Conservation (phyloP, 208 protist species). For the Histomonas meleagridis region DNA sequence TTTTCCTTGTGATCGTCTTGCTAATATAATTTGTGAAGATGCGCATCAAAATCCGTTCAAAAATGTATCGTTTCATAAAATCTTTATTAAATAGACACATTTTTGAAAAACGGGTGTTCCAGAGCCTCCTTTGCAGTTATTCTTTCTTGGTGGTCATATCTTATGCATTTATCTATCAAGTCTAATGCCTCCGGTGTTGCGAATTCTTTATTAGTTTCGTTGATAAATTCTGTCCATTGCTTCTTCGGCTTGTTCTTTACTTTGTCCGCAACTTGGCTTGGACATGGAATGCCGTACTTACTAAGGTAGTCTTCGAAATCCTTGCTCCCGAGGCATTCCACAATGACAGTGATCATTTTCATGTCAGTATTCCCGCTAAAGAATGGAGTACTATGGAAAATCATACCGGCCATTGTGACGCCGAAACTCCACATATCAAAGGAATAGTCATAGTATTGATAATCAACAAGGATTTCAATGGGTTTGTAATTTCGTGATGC, state of each 20-base stretch:
- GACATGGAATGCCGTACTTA: constrained; percentile 81
- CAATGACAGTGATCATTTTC: constrained; percentile 87
- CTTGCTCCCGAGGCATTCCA: constrained; percentile 73
- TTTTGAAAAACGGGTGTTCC: background rate
- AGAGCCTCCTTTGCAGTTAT: constrained; percentile 11
- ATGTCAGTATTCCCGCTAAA: constrained; percentile 93
- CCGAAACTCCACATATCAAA: constrained; percentile 96
- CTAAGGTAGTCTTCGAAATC: constrained; percentile 46
- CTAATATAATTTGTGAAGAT: no score
- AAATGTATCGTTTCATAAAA: no score
- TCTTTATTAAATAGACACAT: no score
- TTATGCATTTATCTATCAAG: constrained; percentile 86
- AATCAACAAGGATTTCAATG: constrained; percentile 87
- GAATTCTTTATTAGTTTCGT: constrained; percentile 76
- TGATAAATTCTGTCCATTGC: constrained; percentile 69
- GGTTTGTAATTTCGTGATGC: constrained; percentile 95
- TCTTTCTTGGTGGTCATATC: constrained; percentile 44
- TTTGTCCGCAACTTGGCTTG: constrained; percentile 64
- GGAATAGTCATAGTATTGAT: constrained; percentile 93
- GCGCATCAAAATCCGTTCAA: no score
- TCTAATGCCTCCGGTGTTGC: constrained; percentile 84
- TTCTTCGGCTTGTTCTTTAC: constrained; percentile 67
- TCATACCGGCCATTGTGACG: constrained; percentile 92
- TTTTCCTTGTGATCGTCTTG: no score
- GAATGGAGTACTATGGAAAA: constrained; percentile 92